Evolutionary conservation across 139 green algal genomes (phyloP), one percentile per base, ranked within the genome.

Genomic region (Penium margaritaceum): DNA sequence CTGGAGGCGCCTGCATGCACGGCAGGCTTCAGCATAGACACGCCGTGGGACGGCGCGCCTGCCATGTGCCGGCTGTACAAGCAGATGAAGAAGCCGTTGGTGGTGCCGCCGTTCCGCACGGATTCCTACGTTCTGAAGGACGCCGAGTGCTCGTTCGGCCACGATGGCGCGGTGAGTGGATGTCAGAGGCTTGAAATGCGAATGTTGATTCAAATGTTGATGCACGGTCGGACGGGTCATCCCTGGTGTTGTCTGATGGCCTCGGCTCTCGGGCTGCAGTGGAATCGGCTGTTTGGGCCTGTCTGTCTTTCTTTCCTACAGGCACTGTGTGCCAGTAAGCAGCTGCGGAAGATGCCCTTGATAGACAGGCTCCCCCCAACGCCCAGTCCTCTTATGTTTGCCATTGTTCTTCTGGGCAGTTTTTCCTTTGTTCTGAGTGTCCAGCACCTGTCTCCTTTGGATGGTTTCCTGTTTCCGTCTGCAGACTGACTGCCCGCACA

Each of bases 61-160:
- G 51, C 30, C 29, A n/a, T 33, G 51, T 60, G 51, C n/a, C n/a
- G 30, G 29, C 30, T 60, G 51, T 33, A 60, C 24, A 60, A 33
- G 51, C 51, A 19, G 29, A 60, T 60, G 51, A 60, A 60, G 51
- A 60, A 60, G 21, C 51, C 51, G 30, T 60, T 24, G 5, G 3
- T 60, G 51, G 51, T 60, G 21, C 24, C 24, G 51, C 51, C 29
- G 51, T 33, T 33, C 51, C 51, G 51, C 12, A 24, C 51, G n/a
- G 51, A 60, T 6, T 60, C 51, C 6, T 60, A 60, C 51, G 51
- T 60, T 60, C 17, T 60, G 51, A 60, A 60, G 51, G 24, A 24
- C 51, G 51, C 51, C 51, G 51, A 60, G 51, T 60, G 51, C n/a
- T 60, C 51, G 51, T 60, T 60, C 4, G 51, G 51, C 5, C 51